Evolutionary conservation across 306 rosid species (phyloP), one percentile per base, ranked within the genome.

Genomic region (Aeschynomene evenia): DNA sequence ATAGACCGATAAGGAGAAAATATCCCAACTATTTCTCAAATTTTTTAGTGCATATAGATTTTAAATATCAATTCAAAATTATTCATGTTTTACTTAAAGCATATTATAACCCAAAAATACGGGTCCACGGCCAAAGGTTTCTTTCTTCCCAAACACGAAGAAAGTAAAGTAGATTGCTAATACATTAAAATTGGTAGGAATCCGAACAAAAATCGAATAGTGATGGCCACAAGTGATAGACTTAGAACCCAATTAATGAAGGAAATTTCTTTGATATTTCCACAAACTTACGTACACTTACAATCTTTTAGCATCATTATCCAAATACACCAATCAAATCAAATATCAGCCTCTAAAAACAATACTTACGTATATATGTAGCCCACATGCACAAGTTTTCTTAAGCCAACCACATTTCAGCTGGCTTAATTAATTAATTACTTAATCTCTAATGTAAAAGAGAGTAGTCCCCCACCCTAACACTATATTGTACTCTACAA

Each of bases 361-460:
- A 13, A n/a, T 43, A 43, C 14, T 12, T 4, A 5, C 51, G 51
- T 45, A 5, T 15, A 5, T 15, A 45, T 2, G 51, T 45, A n/a
- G 5, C 19, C 51, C 51, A 45, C 19, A 45, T 14, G 20, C 51
- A 45, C 21, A 45, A 15, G 20, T 45, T 45, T 45, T n/a, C 18
- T 45, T 45, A 45, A 45, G 51, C 51, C 51, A 72, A 40, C 36
- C 31, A 31, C 55, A 62, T 70, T 70, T 4, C 58, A 19, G 64
- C 24, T 56, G 77, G 77, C 72, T 49, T 46, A 45, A 65, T n/a
- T n/a, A n/a, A n/a, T 48, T 45, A 62, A 69, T 49, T n/a, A n/a
- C n/a, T 33, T 45, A 15, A 45, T 45, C 51, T 45, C 48, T 13
- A 39, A 9, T 11, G 1, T 8, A 7, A 39, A 2, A 39, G 13